A percentile compares a stretch with the other conserved stretches of the same genome.
phyloP scores from a whole-genome alignment of 345 rosid genomes.

The Hibiscus trionum region DNA sequence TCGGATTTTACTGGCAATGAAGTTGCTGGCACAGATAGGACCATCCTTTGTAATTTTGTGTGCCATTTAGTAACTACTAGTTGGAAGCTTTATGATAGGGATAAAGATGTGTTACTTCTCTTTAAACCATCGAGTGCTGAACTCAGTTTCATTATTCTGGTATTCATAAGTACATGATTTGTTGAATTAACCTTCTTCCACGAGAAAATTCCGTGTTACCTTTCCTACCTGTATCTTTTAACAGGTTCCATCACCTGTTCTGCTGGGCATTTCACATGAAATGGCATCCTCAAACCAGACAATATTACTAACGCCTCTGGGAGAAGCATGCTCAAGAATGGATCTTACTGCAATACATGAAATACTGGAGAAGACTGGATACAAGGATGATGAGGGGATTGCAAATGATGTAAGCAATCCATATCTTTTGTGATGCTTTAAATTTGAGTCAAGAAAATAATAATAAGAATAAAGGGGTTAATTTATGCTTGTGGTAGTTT shows the following conservation, averaged over 20 bases:
- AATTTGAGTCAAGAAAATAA: neutral
- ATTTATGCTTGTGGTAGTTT: neutral
- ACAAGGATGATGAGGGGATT: conserved; percentile 73
- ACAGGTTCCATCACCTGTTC: conserved; percentile 55
- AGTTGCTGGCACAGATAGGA: neutral
- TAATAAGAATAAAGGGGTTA: neutral
- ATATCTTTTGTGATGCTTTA: neutral
- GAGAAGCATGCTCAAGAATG: conserved; percentile 71
- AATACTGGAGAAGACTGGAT: conserved; percentile 63
- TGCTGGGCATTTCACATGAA: conserved; percentile 67
- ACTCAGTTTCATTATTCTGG: conserved; percentile 5
- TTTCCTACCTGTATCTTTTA: neutral
- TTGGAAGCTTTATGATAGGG: neutral
- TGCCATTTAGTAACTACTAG: neutral
- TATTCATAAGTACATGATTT: neutral
- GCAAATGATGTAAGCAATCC: conserved; percentile 63
- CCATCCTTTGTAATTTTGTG: neutral
- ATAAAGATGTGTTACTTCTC: neutral
- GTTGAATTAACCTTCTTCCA: neutral
- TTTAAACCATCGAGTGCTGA: neutral
- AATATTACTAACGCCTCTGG: conserved; percentile 45
- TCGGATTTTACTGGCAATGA: neutral
- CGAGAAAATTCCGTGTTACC: neutral
- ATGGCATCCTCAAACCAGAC: conserved; percentile 37
- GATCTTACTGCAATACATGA: conserved; percentile 80